Evolutionary conservation across 495 filamentous ascomycete genomes (phyloP).

Genomic region (Aspergillus mulundensis): DNA sequence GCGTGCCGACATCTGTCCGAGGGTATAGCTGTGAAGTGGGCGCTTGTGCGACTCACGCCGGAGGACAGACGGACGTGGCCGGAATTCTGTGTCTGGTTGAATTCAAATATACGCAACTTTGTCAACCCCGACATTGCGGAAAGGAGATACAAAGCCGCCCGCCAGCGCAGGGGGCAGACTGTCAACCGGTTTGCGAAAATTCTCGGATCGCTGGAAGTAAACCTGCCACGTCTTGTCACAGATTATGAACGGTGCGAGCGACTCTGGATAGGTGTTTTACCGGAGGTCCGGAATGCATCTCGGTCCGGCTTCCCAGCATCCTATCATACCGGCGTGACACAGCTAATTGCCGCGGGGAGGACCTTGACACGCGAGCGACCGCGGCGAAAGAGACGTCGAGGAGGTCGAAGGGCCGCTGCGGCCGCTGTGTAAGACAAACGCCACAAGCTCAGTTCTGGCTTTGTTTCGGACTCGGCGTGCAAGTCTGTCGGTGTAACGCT

Average conservation of each 20-base stretch:
- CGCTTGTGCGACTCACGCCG: not conserved
- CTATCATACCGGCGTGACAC: not conserved
- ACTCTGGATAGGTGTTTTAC: constrained; percentile 9
- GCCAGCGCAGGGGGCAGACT: not conserved
- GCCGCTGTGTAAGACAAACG: not conserved
- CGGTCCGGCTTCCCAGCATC: not conserved
- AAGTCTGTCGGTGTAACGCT: not conserved
- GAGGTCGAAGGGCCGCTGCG: not conserved
- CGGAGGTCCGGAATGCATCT: constrained; percentile 1
- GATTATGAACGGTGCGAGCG: constrained; percentile 7
- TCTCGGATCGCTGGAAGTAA: not conserved
- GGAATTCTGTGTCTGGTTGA: constrained; percentile 2
- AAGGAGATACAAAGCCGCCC: not conserved
- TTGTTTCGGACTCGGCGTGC: not conserved
- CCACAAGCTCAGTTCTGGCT: not conserved
- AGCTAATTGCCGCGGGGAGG: not conserved
- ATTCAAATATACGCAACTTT: not conserved
- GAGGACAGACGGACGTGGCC: not conserved
- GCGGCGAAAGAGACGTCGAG: not conserved
- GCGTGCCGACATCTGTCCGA: not conserved
- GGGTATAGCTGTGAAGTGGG: not conserved
- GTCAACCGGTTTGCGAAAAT: not conserved
- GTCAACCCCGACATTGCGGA: not conserved
- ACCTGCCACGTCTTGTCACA: not conserved
- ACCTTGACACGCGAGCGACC: not conserved